Base-by-base conservation (phyloP, 192 early-diverging fungal genomes). In the Gryganskiella cystojenkinii region DNA sequence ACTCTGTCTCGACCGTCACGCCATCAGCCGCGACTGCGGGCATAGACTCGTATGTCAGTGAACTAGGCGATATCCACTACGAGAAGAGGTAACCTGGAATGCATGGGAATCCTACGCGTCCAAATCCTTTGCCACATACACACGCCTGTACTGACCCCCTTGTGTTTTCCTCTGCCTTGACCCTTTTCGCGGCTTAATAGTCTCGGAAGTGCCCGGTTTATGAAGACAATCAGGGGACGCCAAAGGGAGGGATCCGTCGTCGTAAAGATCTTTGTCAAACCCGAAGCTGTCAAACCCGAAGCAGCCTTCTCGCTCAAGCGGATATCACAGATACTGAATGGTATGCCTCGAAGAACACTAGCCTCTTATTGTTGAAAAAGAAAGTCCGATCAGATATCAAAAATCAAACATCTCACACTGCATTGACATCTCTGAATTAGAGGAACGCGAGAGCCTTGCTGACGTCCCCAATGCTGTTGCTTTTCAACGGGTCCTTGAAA, bases 211-310 rank as follows among this genome's bases (percentile, higher is more conserved):
- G 93, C 93, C 34, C 90, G 95, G 13, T 97, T 99, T 68, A 93
- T 98, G 90, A 99, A 98, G 81, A 96, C 96, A 0, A 94, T 99
- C 66, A 83, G 93, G 33, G 90, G 93, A 42, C 90, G 88, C 20
- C 91, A 95, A 44, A 85, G 82, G 25, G 95, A 97, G 33, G 93
- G 95, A 1, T 75, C 89, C 13, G 87, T 97, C 5, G 93, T 97
- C 0, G 92, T 96, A 22, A 98, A 98, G 65, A 92, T 98, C 33
- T 99, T 96, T 73, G 88, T 95, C 67, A 97, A 97, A 62, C 95
- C 95, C 6, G 89, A 88, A 55, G 81, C 88, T 73, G 88, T 95
- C 67, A 97, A 97, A 62, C 95, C 95, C 6, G 89, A 88, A 55
- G 81, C 88, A 42, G 90, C 71, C 13, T 74, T 87, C 35, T 88